phyloP scores from a whole-genome alignment of 148 eudicot genomes.

The Silene uniflora region DNA sequence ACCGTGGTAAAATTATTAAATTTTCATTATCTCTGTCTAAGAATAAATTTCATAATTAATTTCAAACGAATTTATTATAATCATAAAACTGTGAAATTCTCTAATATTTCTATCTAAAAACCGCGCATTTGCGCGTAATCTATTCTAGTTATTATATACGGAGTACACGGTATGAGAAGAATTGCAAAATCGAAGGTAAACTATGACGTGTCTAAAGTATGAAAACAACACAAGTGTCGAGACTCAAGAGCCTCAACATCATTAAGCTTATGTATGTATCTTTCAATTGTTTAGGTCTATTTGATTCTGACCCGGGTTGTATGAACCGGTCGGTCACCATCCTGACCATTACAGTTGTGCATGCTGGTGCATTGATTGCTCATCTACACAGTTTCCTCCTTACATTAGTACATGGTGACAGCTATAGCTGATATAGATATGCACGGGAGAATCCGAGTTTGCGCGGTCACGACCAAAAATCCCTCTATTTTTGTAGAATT shows the following conservation, averaged over 20 bases:
- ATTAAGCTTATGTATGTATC: not conserved
- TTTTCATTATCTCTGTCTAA: no score
- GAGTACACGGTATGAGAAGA: not conserved
- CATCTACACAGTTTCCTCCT: not conserved
- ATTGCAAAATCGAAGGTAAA: not conserved
- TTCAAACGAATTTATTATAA: no score
- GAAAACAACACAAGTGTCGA: not conserved
- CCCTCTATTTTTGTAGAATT: no score
- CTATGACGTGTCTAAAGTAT: not conserved
- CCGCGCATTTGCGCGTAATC: no score
- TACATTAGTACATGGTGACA: not conserved
- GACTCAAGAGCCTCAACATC: not conserved
- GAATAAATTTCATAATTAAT: no score
- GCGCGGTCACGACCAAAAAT: not conserved
- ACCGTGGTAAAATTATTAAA: no score
- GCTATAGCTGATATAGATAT: not conserved
- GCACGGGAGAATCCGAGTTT: not conserved
- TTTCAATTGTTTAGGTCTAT: not conserved
- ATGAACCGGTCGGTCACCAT: slow-evolving; percentile 55
- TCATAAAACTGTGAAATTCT: no score
- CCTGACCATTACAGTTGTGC: slow-evolving; percentile 40
- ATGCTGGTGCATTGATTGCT: slow-evolving; percentile 2
- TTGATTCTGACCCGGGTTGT: slow-evolving; percentile 42
- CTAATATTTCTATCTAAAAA: no score
- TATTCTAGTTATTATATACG: no score